Base-by-base conservation (phyloP, 139 green algal genomes). In the Chlorella sp. region DNA sequence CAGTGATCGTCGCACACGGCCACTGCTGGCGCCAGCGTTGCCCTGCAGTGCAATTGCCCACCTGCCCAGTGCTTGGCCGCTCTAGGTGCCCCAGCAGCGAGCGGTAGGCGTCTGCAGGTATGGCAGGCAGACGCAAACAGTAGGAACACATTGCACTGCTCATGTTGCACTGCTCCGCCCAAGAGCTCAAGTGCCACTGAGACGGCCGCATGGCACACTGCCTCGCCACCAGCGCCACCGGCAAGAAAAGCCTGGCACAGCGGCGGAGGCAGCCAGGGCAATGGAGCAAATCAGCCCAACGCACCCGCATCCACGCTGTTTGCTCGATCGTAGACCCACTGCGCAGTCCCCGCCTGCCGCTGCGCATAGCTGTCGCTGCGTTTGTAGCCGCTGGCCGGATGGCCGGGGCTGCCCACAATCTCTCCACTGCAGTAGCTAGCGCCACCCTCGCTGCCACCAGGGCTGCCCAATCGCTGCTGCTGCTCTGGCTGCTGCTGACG, bases 291-390 rank as follows among this genome's bases (percentile, higher is more conserved):
- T 7, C 40, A 76, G 40, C 20, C 3, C 1, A 19, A 38, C 51
- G 11, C 14, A 11, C 36, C 44, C 34, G n/a, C 7, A 16, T 38
- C 62, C 82, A 48, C 70, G n/a, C 68, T 85, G 65, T 88, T 88
- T 51, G 77, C 64, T 5, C 78, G 67, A 73, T 88, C 85, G 69
- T 81, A 85, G 44, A 88, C 85, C 85, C 85, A 88, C 36, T 74
- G 46, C 8, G 85, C 85, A 17, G 85, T 88, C 40, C 80, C 85
- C 1, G 80, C 80, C n/a, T 82, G 70, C 51, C 80, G 80, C 56
- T 72, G 70, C 56, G 43, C 44, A 24, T 56, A 68, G 79, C 76
- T 84, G 56, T 40, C 36, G 54, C 64, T 70, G 38, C 60, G 77
- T 1, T 70, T n/a, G 54, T 69, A 43, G 13, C 51, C 51, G 51